Base-by-base conservation (phyloP, 1,284 basidiomycete species). In the Cryptococcus jaspeensis region DNA sequence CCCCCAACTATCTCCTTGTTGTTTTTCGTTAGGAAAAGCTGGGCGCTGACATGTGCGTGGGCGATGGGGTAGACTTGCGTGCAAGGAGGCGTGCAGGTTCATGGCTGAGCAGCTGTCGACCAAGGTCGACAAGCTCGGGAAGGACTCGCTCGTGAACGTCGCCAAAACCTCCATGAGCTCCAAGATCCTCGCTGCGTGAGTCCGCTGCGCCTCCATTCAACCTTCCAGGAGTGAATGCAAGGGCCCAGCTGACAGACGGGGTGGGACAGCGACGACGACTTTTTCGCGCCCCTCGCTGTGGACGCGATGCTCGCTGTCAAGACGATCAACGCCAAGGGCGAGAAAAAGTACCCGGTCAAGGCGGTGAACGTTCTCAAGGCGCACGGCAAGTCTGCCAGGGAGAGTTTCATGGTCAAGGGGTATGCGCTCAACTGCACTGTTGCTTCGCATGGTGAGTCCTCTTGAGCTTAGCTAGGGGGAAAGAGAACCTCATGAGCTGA, bases 281-380 rank as follows among this genome's bases (percentile, higher is more conserved):
- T 99, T 60, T 99, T 99, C 77, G 93, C 95, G 13, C 92, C 95
- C 49, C 90, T 99, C 85, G 94, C 95, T 51, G 96, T 99, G 16
- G 94, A 99, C 69, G 96, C 96, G 36, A 99, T 99, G 93, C 84
- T 95, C 41, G 89, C 96, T 2, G 96, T 99, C 62, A 94, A 89
- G 81, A 95, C 93, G 5, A 86, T 92, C 65, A 99, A 99, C 79
- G 81, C 87, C 61, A 87, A 93, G 57, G 96, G 96, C 38, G 96
- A 99, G 78, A 89, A 90, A 74, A 99, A 97, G 80, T 99, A 99
- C 80, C 96, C 96, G 8, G 96, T 99, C 68, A 99, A 99, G 81
- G 96, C 96, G 1, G 96, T 99, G 64, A 99, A 99, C 73, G 86
- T 99, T n/a, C 83, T 99, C 69, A 99, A 99, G 79, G 96, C 96